Conservation (phyloP, 768 basidiomycete species). For the Agaricus sinodeliciosus region DNA sequence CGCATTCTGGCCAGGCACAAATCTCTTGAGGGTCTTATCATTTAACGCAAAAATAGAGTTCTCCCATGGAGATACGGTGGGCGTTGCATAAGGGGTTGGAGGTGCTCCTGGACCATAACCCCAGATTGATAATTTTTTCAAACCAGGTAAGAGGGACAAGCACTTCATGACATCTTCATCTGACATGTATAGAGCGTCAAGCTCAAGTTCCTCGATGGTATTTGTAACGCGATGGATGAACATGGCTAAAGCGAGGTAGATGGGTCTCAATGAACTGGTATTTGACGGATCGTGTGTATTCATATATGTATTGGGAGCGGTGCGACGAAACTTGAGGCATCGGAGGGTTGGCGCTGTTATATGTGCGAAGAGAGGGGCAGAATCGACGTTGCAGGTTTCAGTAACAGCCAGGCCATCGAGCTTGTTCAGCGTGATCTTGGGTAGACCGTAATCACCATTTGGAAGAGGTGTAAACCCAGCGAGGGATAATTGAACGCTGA, state of each 20-base stretch:
- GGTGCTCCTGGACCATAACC: neutral
- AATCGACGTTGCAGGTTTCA: slow-evolving; percentile 6
- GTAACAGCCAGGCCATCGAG: slow-evolving; percentile 6
- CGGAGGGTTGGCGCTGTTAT: slow-evolving; percentile 2
- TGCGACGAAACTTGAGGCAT: slow-evolving; percentile 9
- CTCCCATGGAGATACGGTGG: slow-evolving; percentile 1
- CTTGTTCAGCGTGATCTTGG: slow-evolving; percentile 1
- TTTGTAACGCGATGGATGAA: neutral
- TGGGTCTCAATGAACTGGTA: neutral
- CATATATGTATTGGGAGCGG: slow-evolving; percentile 2
- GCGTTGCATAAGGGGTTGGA: slow-evolving; percentile 3
- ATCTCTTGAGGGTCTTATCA: slow-evolving; percentile 7
- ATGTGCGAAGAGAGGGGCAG: slow-evolving; percentile 4
- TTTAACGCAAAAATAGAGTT: slow-evolving; percentile 1
- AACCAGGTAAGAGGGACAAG: slow-evolving; percentile 4
- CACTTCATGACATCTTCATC: slow-evolving; percentile 9
- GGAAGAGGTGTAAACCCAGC: slow-evolving; percentile 4
- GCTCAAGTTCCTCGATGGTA: slow-evolving; percentile 4
- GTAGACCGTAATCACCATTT: slow-evolving; percentile 7
- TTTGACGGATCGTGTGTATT: neutral
- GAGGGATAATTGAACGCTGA: slow-evolving; percentile 8
- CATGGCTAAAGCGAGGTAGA: slow-evolving; percentile 4
- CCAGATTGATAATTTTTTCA: slow-evolving; percentile 6
- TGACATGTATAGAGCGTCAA: slow-evolving; percentile 5
- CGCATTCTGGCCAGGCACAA: neutral